Evolutionary conservation across 1,139 yeast genomes (phyloP).

Genomic region (Suhomyces yuchorum): DNA sequence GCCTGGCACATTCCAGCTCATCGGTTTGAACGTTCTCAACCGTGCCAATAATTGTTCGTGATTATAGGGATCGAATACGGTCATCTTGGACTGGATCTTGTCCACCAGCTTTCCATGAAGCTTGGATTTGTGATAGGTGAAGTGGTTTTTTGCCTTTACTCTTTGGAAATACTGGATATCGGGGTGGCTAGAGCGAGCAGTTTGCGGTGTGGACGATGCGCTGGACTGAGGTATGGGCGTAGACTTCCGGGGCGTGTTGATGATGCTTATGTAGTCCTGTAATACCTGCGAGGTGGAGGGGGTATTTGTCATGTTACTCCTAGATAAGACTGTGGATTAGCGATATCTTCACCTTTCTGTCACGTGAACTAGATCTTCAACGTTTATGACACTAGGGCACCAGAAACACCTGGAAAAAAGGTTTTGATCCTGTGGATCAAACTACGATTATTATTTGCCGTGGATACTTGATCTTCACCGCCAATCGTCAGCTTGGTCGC

Average conservation of each 20-base stretch:
- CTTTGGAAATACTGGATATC: constrained; percentile 43
- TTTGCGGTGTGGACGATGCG: constrained; percentile 1
- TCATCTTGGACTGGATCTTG: constrained; percentile 18
- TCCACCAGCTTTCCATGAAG: constrained; percentile 13
- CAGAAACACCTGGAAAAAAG: neutral
- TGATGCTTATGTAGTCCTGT: constrained; percentile 31
- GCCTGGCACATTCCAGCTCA: constrained; percentile 40
- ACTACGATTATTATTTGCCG: neutral
- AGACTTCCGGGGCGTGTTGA: constrained; percentile 22
- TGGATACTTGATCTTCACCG: neutral
- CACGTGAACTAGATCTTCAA: neutral
- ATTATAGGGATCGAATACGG: constrained; percentile 39
- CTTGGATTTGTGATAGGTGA: constrained; percentile 34
- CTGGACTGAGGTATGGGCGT: constrained; percentile 1
- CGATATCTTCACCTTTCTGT: neutral
- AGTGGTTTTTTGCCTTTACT: constrained; percentile 41
- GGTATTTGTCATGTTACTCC: constrained; percentile 11
- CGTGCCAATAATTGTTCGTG: constrained; percentile 31
- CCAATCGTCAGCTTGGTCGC: no score
- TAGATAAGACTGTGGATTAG: constrained; percentile 8
- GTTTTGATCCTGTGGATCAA: neutral
- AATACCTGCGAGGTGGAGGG: constrained; percentile 33
- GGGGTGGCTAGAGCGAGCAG: constrained; percentile 29
- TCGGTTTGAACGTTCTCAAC: constrained; percentile 31
- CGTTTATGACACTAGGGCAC: neutral